Percentiles rank a stretch among this genome's conserved stretches.
Evolutionary conservation across 108 stramenopile genomes (phyloP).

Genomic region (Cylindrotheca fusiformis): DNA sequence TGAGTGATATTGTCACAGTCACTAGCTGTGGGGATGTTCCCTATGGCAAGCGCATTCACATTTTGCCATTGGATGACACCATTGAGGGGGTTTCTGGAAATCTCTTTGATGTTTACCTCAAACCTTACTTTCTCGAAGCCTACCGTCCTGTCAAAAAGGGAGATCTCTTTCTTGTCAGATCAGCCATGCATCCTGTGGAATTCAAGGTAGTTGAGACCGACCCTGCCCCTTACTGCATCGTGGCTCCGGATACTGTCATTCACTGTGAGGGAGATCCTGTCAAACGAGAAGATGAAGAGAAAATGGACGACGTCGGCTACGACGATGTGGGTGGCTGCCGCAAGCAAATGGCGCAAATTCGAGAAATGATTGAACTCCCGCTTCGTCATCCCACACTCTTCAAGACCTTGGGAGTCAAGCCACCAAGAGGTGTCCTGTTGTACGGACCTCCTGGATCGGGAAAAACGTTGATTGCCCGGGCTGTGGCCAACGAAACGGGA

Average conservation of each 20-base stretch:
- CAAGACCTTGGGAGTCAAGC: conserved; percentile 99
- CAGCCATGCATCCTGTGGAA: conserved; percentile 99
- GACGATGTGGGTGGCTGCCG: conserved; percentile 99
- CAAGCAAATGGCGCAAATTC: conserved; percentile 98
- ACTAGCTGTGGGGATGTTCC: conserved; percentile 95
- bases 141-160: conserved; percentile 99
- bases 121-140: conserved; percentile 99
- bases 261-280: conserved; percentile 99
- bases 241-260: conserved; percentile 99
- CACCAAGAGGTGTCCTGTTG: conserved; percentile 98
- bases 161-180: conserved; percentile 96
- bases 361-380: conserved; percentile 99
- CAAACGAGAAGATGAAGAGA: conserved; percentile 98
- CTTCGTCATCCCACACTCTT: conserved; percentile 98
- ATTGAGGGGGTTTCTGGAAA: conserved; percentile 99
- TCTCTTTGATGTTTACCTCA: conserved; percentile 99
- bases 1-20: conserved; percentile 96
- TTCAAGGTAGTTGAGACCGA: conserved; percentile 99
- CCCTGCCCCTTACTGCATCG: conserved; percentile 96
- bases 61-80: conserved; percentile 98
- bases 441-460: conserved; percentile 99
- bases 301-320: conserved; percentile 98
- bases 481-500: conserved; percentile 99
- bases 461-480: conserved; percentile 99
- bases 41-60: conserved; percentile 97